These are phyloP conservation scores for Paramecium sonneborni DNA, from an alignment of 73 alveolate species.

Conservation along the genomic window DNA sequence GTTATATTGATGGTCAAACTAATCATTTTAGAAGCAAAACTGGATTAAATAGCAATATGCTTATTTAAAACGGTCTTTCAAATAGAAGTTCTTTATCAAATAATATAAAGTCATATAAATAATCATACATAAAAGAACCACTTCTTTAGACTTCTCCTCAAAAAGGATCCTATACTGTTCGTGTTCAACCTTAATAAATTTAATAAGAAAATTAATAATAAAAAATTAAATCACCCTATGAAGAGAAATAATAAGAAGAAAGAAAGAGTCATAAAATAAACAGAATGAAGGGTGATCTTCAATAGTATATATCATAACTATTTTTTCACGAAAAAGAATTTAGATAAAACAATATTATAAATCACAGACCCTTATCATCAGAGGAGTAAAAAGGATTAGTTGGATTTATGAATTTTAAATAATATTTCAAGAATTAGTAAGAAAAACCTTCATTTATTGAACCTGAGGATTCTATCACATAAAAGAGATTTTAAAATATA, in stretches of 20 bases:
- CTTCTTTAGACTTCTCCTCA: background rate
- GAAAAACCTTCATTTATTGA: background rate
- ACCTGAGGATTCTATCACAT: background rate
- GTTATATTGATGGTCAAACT: background rate
- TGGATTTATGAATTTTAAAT: background rate
- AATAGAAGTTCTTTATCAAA: background rate
- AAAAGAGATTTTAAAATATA: background rate
- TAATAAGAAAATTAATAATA: background rate
- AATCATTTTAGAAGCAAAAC: background rate
- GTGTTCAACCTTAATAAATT: background rate
- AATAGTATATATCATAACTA: background rate
- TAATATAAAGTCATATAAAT: background rate
- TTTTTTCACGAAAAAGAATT: background rate
- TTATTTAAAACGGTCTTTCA: background rate
- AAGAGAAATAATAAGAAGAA: background rate
- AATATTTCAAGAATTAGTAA: background rate
- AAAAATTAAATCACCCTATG: background rate
- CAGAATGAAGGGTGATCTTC: slow-evolving; percentile 11
- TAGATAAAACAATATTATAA: background rate
- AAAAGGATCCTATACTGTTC: background rate
- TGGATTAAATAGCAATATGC: background rate
- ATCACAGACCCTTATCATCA: background rate
- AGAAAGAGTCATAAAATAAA: background rate
- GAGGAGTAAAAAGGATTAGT: background rate
- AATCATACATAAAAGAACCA: background rate